A percentile compares a stretch with the other conserved stretches of the same genome.
phyloP scores from a whole-genome alignment of 305 asterid species.

The Fraxinus albicans region DNA sequence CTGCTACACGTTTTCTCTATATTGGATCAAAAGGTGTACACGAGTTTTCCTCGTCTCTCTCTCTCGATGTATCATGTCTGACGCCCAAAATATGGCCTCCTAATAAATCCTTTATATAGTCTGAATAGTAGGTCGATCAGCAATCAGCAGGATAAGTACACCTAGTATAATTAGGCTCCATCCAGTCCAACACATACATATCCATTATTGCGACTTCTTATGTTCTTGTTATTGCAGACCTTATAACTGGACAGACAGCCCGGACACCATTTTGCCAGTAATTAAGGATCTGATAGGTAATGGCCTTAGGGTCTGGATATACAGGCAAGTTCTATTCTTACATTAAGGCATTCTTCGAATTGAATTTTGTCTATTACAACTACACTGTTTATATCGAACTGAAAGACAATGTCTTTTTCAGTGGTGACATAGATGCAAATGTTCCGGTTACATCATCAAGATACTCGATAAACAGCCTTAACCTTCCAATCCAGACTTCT shows the following conservation, averaged over 20 bases:
- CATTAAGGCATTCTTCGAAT: neutral
- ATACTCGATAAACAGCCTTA: slow-evolving; percentile 35
- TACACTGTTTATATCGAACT: neutral
- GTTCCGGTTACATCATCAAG: slow-evolving; percentile 46
- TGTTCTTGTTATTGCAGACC: neutral
- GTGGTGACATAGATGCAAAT: slow-evolving; percentile 43
- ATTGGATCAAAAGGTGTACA: neutral
- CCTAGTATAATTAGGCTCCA: neutral
- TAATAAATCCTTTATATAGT: neutral
- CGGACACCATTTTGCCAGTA: slow-evolving; percentile 30
- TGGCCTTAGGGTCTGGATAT: slow-evolving; percentile 40
- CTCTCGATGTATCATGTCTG: neutral
- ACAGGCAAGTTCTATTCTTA: neutral
- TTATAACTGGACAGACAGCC: slow-evolving; percentile 35
- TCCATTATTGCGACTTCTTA: neutral
- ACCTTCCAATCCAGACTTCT: slow-evolving; percentile 29
- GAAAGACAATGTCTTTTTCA: slow-evolving; percentile 6
- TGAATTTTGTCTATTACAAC: neutral
- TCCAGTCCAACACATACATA: neutral
- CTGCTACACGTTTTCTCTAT: neutral
- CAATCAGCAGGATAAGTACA: neutral
- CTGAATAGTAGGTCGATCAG: neutral
- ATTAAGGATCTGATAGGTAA: slow-evolving; percentile 29
- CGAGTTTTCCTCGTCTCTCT: neutral
- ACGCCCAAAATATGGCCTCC: neutral